Conservation (phyloP, 2,329 filamentous ascomycete genomes). For the Fusarium nisikadoi region DNA sequence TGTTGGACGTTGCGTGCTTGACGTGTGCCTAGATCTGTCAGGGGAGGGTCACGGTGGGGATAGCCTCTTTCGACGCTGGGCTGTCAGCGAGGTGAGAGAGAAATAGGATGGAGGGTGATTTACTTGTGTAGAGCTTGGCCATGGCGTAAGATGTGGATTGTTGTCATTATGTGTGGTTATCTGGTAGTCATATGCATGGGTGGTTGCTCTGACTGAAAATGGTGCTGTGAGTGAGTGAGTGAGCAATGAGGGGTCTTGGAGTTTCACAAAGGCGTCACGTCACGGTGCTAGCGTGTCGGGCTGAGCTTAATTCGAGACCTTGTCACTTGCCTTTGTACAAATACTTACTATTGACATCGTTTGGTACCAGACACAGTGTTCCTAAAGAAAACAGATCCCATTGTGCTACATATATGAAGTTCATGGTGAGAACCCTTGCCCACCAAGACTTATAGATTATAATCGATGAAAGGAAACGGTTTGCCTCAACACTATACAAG, state of each 20-base stretch:
- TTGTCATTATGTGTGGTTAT: not conserved
- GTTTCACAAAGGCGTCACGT: not conserved
- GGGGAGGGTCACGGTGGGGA: slow-evolving; percentile 29
- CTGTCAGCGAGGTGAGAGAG: not conserved
- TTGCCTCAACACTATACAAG: not conserved
- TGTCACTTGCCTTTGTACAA: too few species aligned
- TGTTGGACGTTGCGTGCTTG: slow-evolving; percentile 15
- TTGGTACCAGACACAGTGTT: accelerated
- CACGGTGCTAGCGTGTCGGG: not conserved
- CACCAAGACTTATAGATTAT: accelerated
- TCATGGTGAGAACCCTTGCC: accelerated
- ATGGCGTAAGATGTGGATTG: slow-evolving; percentile 28
- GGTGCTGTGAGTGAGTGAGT: not conserved
- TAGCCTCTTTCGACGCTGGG: slow-evolving; percentile 31
- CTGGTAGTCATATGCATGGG: not conserved
- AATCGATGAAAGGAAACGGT: not conserved
- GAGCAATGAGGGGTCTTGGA: not conserved
- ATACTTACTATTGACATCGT: accelerated
- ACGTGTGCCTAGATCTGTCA: slow-evolving; percentile 20
- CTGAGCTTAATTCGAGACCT: not conserved
- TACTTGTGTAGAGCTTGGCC: slow-evolving; percentile 31
- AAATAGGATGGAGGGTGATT: accelerated
- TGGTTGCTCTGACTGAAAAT: not conserved
- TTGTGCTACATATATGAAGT: accelerated
- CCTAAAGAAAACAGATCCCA: accelerated